Conservation (phyloP, 441 rosid genomes). For the Mallotus repandus region DNA sequence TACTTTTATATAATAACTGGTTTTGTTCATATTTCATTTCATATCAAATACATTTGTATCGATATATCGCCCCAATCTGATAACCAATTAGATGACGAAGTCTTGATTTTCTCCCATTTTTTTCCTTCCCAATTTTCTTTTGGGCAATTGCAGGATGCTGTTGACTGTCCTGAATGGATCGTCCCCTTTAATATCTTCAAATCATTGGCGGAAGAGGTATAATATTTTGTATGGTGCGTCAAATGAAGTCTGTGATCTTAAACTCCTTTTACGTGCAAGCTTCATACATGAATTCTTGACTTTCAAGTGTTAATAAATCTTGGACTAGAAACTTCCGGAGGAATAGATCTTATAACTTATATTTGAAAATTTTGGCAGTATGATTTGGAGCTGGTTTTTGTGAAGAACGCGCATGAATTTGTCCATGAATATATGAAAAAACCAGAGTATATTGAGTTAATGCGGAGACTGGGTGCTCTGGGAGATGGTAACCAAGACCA, state of each 20-base stretch:
- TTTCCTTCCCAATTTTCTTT: background rate
- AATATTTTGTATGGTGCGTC: constrained; percentile 11
- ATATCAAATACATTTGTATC: background rate
- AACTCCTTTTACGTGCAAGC: background rate
- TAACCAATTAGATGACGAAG: background rate
- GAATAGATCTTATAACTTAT: background rate
- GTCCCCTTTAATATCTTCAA: constrained; percentile 92
- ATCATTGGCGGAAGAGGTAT: constrained; percentile 89
- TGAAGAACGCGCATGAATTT: constrained; percentile 92
- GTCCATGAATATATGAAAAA: constrained; percentile 79
- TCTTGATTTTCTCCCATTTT: background rate
- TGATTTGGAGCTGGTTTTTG: constrained; percentile 81
- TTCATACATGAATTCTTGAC: background rate
- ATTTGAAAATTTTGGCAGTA: constrained; percentile 47
- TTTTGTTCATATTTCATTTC: background rate
- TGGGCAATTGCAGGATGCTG: constrained; percentile 69
- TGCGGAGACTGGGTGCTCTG: constrained; percentile 93
- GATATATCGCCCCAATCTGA: background rate
- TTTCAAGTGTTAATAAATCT: background rate
- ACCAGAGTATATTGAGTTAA: constrained; percentile 73
- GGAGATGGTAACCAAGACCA: constrained; percentile 95
- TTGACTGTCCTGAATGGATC: constrained; percentile 97
- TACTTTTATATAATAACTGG: too few relatives aligned
- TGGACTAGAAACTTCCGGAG: background rate
- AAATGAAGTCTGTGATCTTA: constrained; percentile 7